A percentile compares a stretch with the other conserved stretches of the same genome.
These are phyloP conservation scores for Cyclotella cryptica DNA, from an alignment of 108 stramenopile genomes.

Conservation along the genomic window DNA sequence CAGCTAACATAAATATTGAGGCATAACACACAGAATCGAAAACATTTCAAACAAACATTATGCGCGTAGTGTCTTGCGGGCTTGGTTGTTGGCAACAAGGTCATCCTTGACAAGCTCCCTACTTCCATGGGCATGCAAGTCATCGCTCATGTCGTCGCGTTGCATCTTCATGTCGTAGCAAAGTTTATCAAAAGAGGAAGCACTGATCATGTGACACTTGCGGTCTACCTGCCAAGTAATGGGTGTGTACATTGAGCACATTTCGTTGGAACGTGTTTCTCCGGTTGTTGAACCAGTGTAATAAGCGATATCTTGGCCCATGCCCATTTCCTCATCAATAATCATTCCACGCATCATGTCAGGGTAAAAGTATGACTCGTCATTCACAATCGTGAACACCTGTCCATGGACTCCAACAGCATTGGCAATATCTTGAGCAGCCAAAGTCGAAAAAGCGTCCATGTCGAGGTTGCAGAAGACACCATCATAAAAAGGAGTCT, in stretches of 20 bases:
- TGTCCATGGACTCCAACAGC: no score
- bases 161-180: constrained; percentile 70
- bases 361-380: constrained; percentile 52
- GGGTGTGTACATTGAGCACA: constrained; percentile 68
- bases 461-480: no score
- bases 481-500: no score
- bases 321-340: background rate
- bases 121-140: constrained; percentile 70
- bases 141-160: constrained; percentile 70
- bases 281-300: constrained; percentile 82
- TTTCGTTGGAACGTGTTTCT: constrained; percentile 49
- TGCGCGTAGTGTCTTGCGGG: no score
- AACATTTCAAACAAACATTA: no score
- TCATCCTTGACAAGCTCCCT: constrained; percentile 59
- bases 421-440: no score
- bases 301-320: constrained; percentile 49
- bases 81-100: constrained; percentile 50
- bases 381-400: constrained; percentile 57
- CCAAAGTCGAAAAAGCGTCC: no score
- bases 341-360: constrained; percentile 54
- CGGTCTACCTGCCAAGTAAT: constrained; percentile 85
- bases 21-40: no score
- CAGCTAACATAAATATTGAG: no score
- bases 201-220: constrained; percentile 75
- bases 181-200: constrained; percentile 76